These are phyloP conservation scores for Starmerella potacharoeniae DNA, from an alignment of 805 yeast species.

Conservation along the genomic window DNA sequence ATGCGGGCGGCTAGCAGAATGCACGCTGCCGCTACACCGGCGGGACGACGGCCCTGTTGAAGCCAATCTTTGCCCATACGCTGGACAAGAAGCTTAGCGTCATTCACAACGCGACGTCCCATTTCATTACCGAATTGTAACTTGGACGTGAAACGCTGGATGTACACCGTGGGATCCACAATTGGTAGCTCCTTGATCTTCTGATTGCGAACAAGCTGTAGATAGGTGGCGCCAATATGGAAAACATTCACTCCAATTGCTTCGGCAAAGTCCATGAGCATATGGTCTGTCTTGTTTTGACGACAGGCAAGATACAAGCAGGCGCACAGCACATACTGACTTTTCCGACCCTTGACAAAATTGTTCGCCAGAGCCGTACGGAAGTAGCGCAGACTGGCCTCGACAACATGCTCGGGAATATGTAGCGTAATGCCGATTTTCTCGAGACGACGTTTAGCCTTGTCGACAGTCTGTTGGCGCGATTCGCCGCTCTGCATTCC, in stretches of 20 bases:
- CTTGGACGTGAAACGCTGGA: constrained; percentile 85
- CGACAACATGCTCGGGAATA: constrained; percentile 76
- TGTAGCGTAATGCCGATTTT: constrained; percentile 67
- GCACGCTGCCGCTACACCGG: constrained; percentile 98
- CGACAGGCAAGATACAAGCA: constrained; percentile 93
- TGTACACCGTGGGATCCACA: constrained; percentile 88
- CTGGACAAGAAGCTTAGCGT: constrained; percentile 76
- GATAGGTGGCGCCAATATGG: constrained; percentile 89
- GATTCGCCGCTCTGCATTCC: constrained; percentile 44
- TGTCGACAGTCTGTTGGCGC: constrained; percentile 76
- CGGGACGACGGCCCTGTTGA: constrained; percentile 93
- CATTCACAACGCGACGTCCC: constrained; percentile 59
- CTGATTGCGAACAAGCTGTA: constrained; percentile 80
- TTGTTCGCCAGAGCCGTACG: constrained; percentile 73
- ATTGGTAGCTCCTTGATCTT: constrained; percentile 69
- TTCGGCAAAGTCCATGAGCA: constrained; percentile 91
- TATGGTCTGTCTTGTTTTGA: constrained; percentile 79
- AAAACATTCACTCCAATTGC: constrained; percentile 82
- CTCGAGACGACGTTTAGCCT: constrained; percentile 67
- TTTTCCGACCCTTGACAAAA: constrained; percentile 93
- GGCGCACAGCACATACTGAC: constrained; percentile 90
- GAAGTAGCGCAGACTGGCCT: constrained; percentile 83
- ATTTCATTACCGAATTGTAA: constrained; percentile 63
- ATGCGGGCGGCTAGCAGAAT: constrained; percentile 85
- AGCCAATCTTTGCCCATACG: constrained; percentile 95